Evolutionary conservation across 208 protist genomes (phyloP).

Genomic region (Leishmania arabica): DNA sequence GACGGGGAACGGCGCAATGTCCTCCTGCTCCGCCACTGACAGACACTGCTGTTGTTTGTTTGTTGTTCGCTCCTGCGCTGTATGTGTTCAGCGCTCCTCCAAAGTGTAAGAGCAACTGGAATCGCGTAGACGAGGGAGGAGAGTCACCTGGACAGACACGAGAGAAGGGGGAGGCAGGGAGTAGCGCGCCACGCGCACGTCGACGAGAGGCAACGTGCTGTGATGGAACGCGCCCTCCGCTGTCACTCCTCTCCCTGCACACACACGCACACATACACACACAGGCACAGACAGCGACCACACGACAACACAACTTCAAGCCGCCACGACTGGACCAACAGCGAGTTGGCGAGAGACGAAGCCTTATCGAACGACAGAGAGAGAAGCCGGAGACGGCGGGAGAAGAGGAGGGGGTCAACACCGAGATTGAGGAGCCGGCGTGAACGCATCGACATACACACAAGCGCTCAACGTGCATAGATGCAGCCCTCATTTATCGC

Average conservation of each 20-base stretch:
- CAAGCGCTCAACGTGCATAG: too few species aligned
- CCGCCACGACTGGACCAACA: too few species aligned
- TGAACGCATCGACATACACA: too few species aligned
- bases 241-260: background rate
- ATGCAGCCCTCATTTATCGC: background rate
- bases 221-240: background rate
- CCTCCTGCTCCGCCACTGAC: background rate
- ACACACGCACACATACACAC: background rate
- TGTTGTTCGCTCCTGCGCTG: background rate
- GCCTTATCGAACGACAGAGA: background rate
- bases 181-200: background rate
- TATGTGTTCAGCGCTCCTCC: background rate
- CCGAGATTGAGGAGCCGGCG: too few species aligned
- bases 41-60: background rate
- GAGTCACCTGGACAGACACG: background rate
- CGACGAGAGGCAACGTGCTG: background rate
- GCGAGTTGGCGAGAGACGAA: too few species aligned
- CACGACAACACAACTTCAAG: background rate
- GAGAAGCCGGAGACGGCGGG: background rate
- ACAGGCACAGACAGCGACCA: background rate
- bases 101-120: background rate
- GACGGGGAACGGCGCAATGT: background rate
- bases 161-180: background rate
- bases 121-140: background rate
- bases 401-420: too few species aligned